phyloP scores from a whole-genome alignment of 2,329 filamentous ascomycete species.

The Penicillium decumbens region DNA sequence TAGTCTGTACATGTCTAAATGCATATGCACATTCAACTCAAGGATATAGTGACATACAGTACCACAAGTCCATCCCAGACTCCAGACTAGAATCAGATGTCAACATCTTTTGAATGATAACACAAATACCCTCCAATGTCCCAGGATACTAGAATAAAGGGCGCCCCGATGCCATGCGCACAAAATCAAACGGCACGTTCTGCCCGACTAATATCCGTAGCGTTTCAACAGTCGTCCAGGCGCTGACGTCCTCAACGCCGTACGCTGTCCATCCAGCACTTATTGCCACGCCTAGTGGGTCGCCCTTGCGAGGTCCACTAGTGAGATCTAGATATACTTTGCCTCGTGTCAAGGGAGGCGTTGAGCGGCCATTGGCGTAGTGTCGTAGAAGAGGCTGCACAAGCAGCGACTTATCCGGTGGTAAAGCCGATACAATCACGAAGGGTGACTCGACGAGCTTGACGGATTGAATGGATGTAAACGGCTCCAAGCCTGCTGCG shows the following conservation, averaged over 20 bases:
- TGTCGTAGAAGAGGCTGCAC: slow-evolving; percentile 73
- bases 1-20: neutral
- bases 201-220: slow-evolving; percentile 73
- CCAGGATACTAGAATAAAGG: slow-evolving; percentile 44
- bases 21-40: neutral
- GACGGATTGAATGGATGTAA: slow-evolving; percentile 70
- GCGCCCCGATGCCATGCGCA: slow-evolving; percentile 64
- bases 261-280: slow-evolving; percentile 75
- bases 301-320: slow-evolving; percentile 61
- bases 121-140: neutral
- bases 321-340: slow-evolving; percentile 81
- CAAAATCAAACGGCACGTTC: slow-evolving; percentile 84
- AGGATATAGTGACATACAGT: neutral
- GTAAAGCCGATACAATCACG: slow-evolving; percentile 73
- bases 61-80: neutral
- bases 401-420: slow-evolving; percentile 71
- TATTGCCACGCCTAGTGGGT: slow-evolving; percentile 66
- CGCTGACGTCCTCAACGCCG: slow-evolving; percentile 71
- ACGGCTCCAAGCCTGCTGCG: slow-evolving; percentile 60
- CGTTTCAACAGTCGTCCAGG: slow-evolving; percentile 80
- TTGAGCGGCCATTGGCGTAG: slow-evolving; percentile 49
- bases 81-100: slow-evolving; percentile 1
- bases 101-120: slow-evolving; percentile 6
- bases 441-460: slow-evolving; percentile 75
- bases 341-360: slow-evolving; percentile 37